Conservation (phyloP, 202 grass and related monocot genomes). For the Cymbopogon flexuosus region DNA sequence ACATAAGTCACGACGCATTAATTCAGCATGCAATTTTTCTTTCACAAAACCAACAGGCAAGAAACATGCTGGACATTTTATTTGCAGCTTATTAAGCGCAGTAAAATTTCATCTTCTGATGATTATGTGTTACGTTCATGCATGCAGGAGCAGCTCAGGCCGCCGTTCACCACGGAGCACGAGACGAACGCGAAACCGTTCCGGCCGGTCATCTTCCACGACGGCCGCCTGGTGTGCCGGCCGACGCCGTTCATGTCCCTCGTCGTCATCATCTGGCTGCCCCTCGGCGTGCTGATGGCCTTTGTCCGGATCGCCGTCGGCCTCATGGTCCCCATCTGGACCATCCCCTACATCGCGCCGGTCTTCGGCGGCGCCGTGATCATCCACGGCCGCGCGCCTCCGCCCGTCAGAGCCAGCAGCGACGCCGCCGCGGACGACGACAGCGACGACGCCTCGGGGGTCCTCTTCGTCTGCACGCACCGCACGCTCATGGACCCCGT, state of each 20-base stretch:
- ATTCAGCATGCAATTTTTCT: neutral
- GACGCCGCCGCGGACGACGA: neutral
- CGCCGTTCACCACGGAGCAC: conserved; percentile 37
- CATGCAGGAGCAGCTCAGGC: conserved; percentile 48
- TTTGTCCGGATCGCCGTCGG: conserved; percentile 68
- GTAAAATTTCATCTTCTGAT: neutral
- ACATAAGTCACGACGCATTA: neutral
- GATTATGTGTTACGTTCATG: neutral
- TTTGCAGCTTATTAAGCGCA: too few species aligned
- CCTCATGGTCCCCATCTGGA: conserved; percentile 51
- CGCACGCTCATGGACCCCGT: conserved; percentile 93
- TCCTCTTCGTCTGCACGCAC: conserved; percentile 95
- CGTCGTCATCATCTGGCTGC: conserved; percentile 75
- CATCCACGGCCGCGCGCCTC: conserved; percentile 43
- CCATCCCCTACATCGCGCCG: conserved; percentile 42
- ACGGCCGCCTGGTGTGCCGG: conserved; percentile 63
- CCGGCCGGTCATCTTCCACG: conserved; percentile 89
- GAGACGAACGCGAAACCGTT: conserved; percentile 28
- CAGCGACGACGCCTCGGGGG: conserved; percentile 3
- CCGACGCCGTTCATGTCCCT: conserved; percentile 72
- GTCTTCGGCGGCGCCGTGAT: conserved; percentile 65
- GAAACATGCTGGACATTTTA: neutral
- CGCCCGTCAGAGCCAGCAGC: neutral
- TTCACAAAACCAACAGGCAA: neutral
- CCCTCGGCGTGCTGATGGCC: conserved; percentile 52